Base-by-base conservation (phyloP, 2,329 filamentous ascomycete genomes). In the Gyromitra esculenta region DNA sequence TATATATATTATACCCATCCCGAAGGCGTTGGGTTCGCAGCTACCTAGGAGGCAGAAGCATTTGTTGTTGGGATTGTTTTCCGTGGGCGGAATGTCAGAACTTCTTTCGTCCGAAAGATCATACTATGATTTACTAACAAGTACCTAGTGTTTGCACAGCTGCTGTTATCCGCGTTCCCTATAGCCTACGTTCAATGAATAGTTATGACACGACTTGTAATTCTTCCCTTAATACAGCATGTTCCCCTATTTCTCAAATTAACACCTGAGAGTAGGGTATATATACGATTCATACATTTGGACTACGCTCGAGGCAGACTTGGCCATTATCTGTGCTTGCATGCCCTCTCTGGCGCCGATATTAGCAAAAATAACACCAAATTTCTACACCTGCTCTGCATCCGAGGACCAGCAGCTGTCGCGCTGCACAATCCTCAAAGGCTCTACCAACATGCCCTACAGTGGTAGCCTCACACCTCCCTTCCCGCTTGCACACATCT, bases 401-500 rank as follows among this genome's bases (percentile, higher is more conserved):
- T 18, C 39, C 9, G 37, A 37, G n/a, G 37, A 31, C 45, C 54
- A 73, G 18, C 21, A 73, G 35, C 15, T 59, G 21, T 66, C 68
- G 21, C 60, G 57, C 50, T 63, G 52, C 37, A 60, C 48, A 45
- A 54, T 62, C 18, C 35, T 8, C 21, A 71, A 73, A 39, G 43
- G 68, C 11, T 66, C 73, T 25, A 62, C 43, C 8, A 35, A 54
- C 18, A 48, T 54, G 6, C 63, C 73, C 41, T 73, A 60, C 35
- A 60, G 52, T 13, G 73, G 67, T 4, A 52, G 60, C 21, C 56
- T 68, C 43, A 60, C 54, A 21, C 43, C 48, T 39, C 57, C 72
- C 25, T 76, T 76, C 60, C 68, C 75, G 5, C 62, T 76, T 35
- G 77, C 77, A n/a, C 63, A 79, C 43, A 79, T 79, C 7, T 78